Conservation (phyloP, 2,329 filamentous ascomycete species). For the Colletotrichum brevisporum region DNA sequence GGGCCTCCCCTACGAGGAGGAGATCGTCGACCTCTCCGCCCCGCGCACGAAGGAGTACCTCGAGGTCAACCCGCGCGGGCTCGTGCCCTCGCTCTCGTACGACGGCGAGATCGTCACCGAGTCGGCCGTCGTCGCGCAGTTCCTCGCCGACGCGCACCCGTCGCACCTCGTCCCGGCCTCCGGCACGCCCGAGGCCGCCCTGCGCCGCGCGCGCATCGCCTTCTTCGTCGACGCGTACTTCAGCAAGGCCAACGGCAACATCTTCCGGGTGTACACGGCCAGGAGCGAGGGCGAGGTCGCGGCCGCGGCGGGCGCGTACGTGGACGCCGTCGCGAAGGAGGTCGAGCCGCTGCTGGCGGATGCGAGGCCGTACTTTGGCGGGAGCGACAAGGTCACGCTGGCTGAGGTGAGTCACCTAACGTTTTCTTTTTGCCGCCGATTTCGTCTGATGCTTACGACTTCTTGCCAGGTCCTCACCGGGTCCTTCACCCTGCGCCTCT, state of each 20-base stretch:
- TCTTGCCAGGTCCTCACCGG: slow-evolving; percentile 69
- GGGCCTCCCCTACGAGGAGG: slow-evolving; percentile 75
- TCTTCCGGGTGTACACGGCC: slow-evolving; percentile 63
- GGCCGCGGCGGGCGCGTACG: slow-evolving; percentile 62
- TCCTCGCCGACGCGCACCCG: slow-evolving; percentile 78
- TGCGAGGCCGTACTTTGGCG: slow-evolving; percentile 74
- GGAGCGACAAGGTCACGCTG: slow-evolving; percentile 75
- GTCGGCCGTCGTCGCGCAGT: slow-evolving; percentile 80
- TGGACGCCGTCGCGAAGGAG: slow-evolving; percentile 74
- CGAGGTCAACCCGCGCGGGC: slow-evolving; percentile 82
- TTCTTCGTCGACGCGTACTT: slow-evolving; percentile 82
- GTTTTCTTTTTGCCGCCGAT: neutral
- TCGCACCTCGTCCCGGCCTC: slow-evolving; percentile 74
- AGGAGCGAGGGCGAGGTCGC: slow-evolving; percentile 65
- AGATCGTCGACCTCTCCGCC: slow-evolving; percentile 78
- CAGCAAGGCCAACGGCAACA: slow-evolving; percentile 68
- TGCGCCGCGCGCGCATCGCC: slow-evolving; percentile 74
- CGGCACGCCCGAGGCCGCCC: slow-evolving; percentile 65
- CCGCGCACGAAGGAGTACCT: slow-evolving; percentile 83
- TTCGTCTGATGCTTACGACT: slow-evolving; percentile 27
- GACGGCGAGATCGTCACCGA: slow-evolving; percentile 79
- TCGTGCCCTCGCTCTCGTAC: slow-evolving; percentile 80
- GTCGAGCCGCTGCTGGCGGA: slow-evolving; percentile 77
- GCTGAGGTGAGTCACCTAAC: slow-evolving; percentile 73
- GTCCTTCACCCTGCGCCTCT: slow-evolving; percentile 76